Base-by-base conservation (phyloP, 805 yeast genomes). In the Candida khao-thaluensis region DNA sequence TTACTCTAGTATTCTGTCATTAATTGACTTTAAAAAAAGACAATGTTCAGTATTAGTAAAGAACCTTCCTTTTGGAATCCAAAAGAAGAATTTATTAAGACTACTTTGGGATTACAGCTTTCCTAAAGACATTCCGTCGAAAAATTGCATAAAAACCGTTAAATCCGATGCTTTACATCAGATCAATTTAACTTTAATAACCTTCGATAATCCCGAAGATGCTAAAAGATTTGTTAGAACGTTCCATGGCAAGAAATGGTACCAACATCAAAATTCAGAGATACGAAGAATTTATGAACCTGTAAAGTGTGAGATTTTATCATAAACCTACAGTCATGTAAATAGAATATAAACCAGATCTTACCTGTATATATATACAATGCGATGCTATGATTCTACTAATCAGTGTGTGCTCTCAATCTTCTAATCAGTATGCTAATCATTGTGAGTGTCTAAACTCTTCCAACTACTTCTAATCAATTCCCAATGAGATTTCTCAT, bases 31-130 rank as follows among this genome's bases (percentile, higher is more conserved):
- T 2, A 38, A 53, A 2, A 23, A 37, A 0, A 53, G 64, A 33
- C 57, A 45, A 21, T 48, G 39, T 36, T 59, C 46, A 54, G 76
- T 63, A 57, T 61, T 46, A 2, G 69, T 77, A 2, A 57, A 61
- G 28, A 75, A 77, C 43, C 52, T 77, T 2, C 84, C 84, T 0
- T 54, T 62, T 24, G 70, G 68, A 4, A 47, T 76, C 15, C 56
- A 64, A 0, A 54, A 53, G n/a, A 50, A 48, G 1, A 66, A 72
- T 3, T 41, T 79, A 2, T 58, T 60, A 2, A 50, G 58, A 22
- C 43, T 66, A 7, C 55, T 78, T 1, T 77, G 82, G 81, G 72
- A 74, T 40, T 76, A 74, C 44, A 69, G 69, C 4, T 57, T 78
- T 34, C 69, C 65, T 5, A 7, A 12, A 4, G 28, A 41, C 28